Evolutionary conservation across 2,329 filamentous ascomycete species (phyloP), one percentile per base, ranked within the genome.

Genomic region (Cercospora sojina): DNA sequence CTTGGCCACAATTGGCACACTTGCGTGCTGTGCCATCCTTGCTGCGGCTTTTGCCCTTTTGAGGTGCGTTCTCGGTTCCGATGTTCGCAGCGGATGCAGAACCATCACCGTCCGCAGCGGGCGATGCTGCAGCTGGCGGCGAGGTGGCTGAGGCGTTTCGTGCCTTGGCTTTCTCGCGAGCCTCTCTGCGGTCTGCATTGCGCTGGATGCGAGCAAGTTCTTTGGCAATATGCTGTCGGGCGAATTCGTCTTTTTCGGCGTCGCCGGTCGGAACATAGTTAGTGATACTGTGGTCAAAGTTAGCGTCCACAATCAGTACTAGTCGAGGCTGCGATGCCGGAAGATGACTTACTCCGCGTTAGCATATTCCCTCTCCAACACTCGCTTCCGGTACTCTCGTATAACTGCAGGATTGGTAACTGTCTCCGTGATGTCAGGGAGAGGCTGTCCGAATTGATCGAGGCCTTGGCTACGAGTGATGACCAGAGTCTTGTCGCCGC

Each of bases 1-100:
- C 91, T 79, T 95, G 91, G 59, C 95, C 95, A 81, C 95, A 99
- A 79, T 97, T 98, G 72, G 95, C 95, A 81, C 95, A 99, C 82
- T 98, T 98, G 74, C 96, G 87, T 64, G 85, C 84, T 10, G 87
- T 89, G 53, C 82, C 83, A 35, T 90, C 90, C 64, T 92, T 96
- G 68, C 89, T 74, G 20, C 75, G 72, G 32, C 77, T 77, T 61
- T 81, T 81, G 53, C 76, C 77, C 66, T 75, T 77, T 53, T 71
- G 68, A 29, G 71, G 69, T 23, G 73, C 71, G 57, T 56, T 67
- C 59, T 74, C 70, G 32, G 65, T 64, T 58, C 69, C 63, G 66
- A 66, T 68, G 57, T 65, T 41, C 53, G 68, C 59, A 56, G 65
- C 64, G 25, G 51, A 18, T 57, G 64, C 23, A 64, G 68, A 70